A percentile compares a stretch with the other conserved stretches of the same genome.
These are phyloP conservation scores for Porphyrellus cyaneotinctus DNA, from an alignment of 768 basidiomycete genomes.

Conservation along the genomic window DNA sequence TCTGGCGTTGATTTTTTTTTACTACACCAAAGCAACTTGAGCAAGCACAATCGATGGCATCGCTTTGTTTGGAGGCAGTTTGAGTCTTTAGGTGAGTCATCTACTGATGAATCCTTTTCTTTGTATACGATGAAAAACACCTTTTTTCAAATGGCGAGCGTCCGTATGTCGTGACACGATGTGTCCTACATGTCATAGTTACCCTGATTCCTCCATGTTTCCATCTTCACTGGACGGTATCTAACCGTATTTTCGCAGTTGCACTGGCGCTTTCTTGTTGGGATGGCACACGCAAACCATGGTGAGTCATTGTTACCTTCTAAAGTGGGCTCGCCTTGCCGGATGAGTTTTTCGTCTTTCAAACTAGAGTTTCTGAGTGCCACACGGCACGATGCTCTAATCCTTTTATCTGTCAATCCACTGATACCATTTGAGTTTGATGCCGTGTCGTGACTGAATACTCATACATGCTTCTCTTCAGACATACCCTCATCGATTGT, in stretches of 20 bases:
- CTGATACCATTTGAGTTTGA: slow-evolving; percentile 41
- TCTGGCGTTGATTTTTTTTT: neutral
- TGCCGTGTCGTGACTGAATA: neutral
- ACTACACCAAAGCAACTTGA: no score
- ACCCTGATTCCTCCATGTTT: slow-evolving; percentile 65
- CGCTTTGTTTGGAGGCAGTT: neutral
- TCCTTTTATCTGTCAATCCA: slow-evolving; percentile 52
- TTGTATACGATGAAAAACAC: slow-evolving; percentile 53
- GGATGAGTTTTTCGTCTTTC: slow-evolving; percentile 64
- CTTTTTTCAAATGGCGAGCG: slow-evolving; percentile 44
- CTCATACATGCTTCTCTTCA: slow-evolving; percentile 2
- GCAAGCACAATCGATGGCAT: neutral
- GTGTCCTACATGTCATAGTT: slow-evolving; percentile 82
- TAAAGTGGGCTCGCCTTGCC: slow-evolving; percentile 8
- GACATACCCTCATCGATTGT: neutral
- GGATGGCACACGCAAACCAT: no score
- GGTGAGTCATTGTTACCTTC: slow-evolving; percentile 12
- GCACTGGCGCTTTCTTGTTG: neutral
- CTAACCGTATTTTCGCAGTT: slow-evolving; percentile 13
- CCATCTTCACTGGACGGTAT: neutral
- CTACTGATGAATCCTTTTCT: neutral
- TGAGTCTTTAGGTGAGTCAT: slow-evolving; percentile 6
- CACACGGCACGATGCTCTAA: slow-evolving; percentile 63
- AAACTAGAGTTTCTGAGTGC: slow-evolving; percentile 95
- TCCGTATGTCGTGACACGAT: slow-evolving; percentile 45